Evolutionary conservation across 352 stramenopile genomes (phyloP).

Genomic region (Globisporangium paddicum): DNA sequence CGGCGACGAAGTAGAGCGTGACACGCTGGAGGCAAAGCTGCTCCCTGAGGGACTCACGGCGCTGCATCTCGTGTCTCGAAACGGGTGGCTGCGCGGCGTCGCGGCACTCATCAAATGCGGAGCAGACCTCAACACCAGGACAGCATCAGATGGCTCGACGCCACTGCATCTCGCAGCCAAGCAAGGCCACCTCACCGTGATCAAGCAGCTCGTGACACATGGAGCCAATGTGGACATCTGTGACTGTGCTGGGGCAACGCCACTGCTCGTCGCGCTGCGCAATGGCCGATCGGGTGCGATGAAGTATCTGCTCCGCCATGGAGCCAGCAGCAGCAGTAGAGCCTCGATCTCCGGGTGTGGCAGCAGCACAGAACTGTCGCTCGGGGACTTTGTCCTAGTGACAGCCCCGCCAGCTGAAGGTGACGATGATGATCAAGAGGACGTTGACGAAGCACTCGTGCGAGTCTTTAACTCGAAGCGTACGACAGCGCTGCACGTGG

Average conservation of each 20-base stretch:
- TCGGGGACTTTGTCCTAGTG: not conserved
- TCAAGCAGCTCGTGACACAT: slow-evolving; percentile 21
- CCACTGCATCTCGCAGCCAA: slow-evolving; percentile 25
- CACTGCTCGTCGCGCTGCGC: slow-evolving; percentile 25
- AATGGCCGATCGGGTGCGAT: slow-evolving; percentile 23
- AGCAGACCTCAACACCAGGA: slow-evolving; percentile 19
- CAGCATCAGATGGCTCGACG: slow-evolving; percentile 4
- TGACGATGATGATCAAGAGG: not conserved
- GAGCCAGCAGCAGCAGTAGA: not conserved
- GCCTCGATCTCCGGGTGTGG: not conserved
- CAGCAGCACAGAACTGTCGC: not conserved
- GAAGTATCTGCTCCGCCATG: slow-evolving; percentile 21
- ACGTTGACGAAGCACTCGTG: not conserved
- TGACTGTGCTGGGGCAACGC: slow-evolving; percentile 17
- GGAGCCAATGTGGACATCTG: slow-evolving; percentile 19
- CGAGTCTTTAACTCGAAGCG: slow-evolving; percentile 18
- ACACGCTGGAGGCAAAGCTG: not conserved
- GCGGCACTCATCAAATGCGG: slow-evolving; percentile 20
- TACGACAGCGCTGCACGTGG: slow-evolving; percentile 34
- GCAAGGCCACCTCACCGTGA: slow-evolving; percentile 19
- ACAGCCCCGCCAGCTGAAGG: not conserved
- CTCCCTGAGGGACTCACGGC: slow-evolving; percentile 20
- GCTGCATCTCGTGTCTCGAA: slow-evolving; percentile 23
- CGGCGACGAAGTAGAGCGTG: not conserved
- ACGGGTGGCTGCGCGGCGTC: slow-evolving; percentile 22